Conservation (phyloP, 129 eudicot genomes). For the Sambucus nigra region DNA sequence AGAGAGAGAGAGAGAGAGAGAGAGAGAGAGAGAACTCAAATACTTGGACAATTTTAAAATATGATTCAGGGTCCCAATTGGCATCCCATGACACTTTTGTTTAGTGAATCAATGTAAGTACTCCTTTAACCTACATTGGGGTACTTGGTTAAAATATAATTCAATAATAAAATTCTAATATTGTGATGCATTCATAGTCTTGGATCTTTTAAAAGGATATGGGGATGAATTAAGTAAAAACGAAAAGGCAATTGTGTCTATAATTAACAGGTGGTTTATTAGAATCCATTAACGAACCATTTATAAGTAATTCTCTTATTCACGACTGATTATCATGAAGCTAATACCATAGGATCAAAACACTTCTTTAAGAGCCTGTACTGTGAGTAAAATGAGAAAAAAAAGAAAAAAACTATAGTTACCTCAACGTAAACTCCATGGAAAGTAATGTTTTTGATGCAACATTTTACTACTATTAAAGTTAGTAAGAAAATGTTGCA, state of each 20-base stretch:
- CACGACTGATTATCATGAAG: constrained; percentile 11
- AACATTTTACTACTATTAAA: constrained; percentile 69
- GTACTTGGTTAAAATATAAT: constrained; percentile 3
- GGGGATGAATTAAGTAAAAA: too few relatives aligned
- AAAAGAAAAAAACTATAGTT: constrained; percentile 10
- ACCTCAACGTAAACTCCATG: constrained; percentile 95
- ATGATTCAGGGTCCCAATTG: constrained; percentile 44
- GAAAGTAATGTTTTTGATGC: constrained; percentile 64
- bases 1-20: too few relatives aligned
- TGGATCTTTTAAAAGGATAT: too few relatives aligned
- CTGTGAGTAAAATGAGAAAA: constrained; percentile 1
- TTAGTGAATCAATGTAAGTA: constrained; percentile 84
- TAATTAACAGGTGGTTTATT: not conserved
- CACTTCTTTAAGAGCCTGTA: not conserved
- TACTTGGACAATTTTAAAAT: constrained; percentile 84
- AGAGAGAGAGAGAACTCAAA: not conserved
- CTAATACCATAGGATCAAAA: constrained; percentile 1
- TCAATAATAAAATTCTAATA: not conserved
- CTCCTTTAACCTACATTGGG: constrained; percentile 71
- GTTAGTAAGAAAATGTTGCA: constrained; percentile 99
- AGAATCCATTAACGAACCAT: not conserved
- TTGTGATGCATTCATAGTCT: not conserved
- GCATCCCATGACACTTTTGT: constrained; percentile 93
- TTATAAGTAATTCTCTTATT: too few relatives aligned
- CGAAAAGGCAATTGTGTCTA: not conserved